These are phyloP conservation scores for Sphagnum tenellum DNA, from an alignment of 225 moss, liverwort and hornwort genomes.

Conservation along the genomic window DNA sequence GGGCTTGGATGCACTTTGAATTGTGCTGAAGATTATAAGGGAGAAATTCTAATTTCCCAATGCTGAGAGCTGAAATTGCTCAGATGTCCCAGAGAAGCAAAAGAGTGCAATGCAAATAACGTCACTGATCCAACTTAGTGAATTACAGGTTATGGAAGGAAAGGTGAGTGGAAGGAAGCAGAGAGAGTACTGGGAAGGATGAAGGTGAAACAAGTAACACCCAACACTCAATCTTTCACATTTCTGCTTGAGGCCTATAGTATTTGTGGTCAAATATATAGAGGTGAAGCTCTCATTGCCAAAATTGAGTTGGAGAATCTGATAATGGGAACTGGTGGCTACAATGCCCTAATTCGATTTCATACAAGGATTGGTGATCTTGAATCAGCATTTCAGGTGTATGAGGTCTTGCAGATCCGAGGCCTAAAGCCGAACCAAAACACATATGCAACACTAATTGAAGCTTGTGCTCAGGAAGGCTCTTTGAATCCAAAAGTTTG, in stretches of 20 bases:
- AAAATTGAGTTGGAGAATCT: conserved; percentile 54
- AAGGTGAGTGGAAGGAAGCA: conserved; percentile 75
- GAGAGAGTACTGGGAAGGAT: conserved; percentile 54
- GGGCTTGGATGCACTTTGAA: no score
- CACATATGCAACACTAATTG: conserved; percentile 55
- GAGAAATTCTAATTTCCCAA: no score
- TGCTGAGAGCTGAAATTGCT: no score
- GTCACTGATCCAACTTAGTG: background rate
- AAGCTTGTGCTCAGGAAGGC: conserved; percentile 60
- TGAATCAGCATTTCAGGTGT: conserved; percentile 43
- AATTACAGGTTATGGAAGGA: conserved; percentile 75
- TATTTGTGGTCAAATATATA: conserved; percentile 60
- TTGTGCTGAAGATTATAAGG: no score
- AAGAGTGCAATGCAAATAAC: no score
- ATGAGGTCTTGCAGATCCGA: conserved; percentile 30
- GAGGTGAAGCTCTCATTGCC: conserved; percentile 48
- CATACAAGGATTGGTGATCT: conserved; percentile 55
- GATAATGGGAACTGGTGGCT: conserved; percentile 48
- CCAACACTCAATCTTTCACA: conserved; percentile 65
- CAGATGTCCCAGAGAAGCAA: no score
- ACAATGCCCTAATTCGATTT: conserved; percentile 68
- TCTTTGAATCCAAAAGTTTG: conserved; percentile 47
- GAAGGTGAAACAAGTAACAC: conserved; percentile 38
- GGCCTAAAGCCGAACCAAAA: conserved; percentile 69
- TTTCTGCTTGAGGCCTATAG: conserved; percentile 88